Conservation (phyloP, 768 basidiomycete genomes). For the Cystofilobasidium ferigula region DNA sequence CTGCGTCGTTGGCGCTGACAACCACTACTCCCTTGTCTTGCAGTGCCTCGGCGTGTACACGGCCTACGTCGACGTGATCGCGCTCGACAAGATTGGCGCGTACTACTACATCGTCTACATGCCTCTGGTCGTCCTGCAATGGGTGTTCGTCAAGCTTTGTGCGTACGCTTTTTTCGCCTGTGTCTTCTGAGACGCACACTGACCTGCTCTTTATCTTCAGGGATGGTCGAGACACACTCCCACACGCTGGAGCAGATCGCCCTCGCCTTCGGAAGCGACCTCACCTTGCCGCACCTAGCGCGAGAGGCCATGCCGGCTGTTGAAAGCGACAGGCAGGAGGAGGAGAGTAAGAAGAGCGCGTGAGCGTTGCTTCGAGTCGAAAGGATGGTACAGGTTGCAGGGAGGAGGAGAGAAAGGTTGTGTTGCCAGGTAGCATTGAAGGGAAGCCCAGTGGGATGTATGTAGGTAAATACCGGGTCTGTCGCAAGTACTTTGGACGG, state of each 20-base stretch:
- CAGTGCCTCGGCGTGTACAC: constrained; percentile 13
- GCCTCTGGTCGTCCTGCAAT: constrained; percentile 38
- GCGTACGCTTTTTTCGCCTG: constrained; percentile 18
- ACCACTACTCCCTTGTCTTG: no score
- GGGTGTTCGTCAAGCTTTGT: constrained; percentile 35
- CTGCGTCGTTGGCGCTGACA: no score
- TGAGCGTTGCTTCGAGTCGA: no score
- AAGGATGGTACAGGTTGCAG: no score
- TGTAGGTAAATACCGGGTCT: no score
- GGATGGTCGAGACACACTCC: constrained; percentile 30
- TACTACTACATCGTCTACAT: constrained; percentile 38
- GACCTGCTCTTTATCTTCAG: not conserved
- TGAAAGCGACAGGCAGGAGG: not conserved
- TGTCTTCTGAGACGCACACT: not conserved
- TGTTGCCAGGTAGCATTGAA: no score
- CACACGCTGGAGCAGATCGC: constrained; percentile 30
- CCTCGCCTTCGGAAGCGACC: constrained; percentile 26
- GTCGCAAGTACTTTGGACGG: no score
- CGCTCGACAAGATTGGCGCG: constrained; percentile 23
- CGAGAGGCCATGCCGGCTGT: not conserved
- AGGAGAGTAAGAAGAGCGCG: constrained; percentile 4
- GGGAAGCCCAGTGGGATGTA: no score
- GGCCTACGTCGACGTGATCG: constrained; percentile 19
- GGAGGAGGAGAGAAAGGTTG: no score
- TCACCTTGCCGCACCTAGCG: not conserved